A percentile compares a stretch with the other conserved stretches of the same genome.
Evolutionary conservation across 163 green algal genomes (phyloP).

Genomic region (Volvox carteri): DNA sequence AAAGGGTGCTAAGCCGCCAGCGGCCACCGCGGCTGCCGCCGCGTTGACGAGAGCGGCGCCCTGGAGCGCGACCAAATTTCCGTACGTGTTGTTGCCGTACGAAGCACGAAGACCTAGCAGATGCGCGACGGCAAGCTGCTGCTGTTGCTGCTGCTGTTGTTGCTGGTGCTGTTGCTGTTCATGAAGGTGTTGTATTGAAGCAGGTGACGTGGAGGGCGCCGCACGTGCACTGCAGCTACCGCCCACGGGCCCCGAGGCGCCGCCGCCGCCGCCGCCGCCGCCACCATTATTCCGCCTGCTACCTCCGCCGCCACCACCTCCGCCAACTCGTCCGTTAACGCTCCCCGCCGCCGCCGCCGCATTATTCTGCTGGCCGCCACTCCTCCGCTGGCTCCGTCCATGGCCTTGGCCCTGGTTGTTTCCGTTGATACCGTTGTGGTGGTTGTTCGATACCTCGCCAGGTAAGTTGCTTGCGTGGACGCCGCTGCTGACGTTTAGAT

Average conservation of each 20-base stretch:
- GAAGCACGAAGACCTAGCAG: conserved; percentile 14
- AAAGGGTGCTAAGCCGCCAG: not conserved
- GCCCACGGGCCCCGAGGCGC: not conserved
- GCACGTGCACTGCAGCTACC: not conserved
- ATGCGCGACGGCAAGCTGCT: conserved; percentile 36
- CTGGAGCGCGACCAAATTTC: conserved; percentile 28
- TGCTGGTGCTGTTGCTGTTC: conserved; percentile 47
- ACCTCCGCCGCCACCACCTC: not conserved
- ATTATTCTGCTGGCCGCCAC: not conserved
- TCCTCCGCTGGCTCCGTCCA: not conserved
- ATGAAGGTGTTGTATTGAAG: not conserved
- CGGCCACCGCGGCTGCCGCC: not conserved
- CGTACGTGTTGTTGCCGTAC: conserved; percentile 25
- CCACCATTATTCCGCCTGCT: not conserved
- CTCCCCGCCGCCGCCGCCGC: not conserved
- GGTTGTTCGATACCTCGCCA: no score
- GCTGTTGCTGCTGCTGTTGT: conserved; percentile 33
- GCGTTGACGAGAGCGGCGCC: not conserved
- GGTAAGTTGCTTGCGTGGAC: not conserved
- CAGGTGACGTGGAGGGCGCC: not conserved
- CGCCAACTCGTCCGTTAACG: not conserved
- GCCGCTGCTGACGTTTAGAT: not conserved
- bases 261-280: not conserved
- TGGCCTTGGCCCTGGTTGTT: conserved; percentile 9
- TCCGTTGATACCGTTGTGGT: not conserved